Conservation (phyloP, 2,329 filamentous ascomycete genomes). For the Reticulascus tulasneorum region DNA sequence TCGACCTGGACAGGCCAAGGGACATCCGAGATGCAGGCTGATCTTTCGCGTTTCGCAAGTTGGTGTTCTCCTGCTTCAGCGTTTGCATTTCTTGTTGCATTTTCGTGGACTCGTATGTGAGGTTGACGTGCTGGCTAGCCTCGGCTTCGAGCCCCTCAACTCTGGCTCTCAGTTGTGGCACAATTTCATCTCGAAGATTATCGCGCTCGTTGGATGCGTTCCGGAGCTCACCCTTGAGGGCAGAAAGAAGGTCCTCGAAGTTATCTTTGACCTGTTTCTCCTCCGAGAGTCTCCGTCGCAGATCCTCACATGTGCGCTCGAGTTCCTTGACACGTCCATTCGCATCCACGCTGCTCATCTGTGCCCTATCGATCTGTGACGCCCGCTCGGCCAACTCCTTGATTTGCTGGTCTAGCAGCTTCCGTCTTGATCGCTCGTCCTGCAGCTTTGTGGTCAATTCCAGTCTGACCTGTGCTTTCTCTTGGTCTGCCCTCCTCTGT, state of each 20-base stretch:
- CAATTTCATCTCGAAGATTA: constrained; percentile 82
- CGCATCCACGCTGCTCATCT: constrained; percentile 54
- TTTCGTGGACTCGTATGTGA: constrained; percentile 75
- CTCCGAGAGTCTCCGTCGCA: constrained; percentile 75
- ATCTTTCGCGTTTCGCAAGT: constrained; percentile 41
- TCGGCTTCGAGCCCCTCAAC: constrained; percentile 76
- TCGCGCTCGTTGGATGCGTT: constrained; percentile 84
- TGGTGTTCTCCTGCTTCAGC: constrained; percentile 64
- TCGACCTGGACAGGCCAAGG: constrained; percentile 58
- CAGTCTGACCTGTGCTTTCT: constrained; percentile 80
- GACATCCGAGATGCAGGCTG: constrained; percentile 19
- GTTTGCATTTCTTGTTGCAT: constrained; percentile 81
- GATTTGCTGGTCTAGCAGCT: constrained; percentile 78
- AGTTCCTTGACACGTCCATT: constrained; percentile 69
- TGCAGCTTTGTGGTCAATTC: constrained; percentile 79
- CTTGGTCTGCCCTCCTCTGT: constrained; percentile 81
- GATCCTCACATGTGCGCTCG: constrained; percentile 75
- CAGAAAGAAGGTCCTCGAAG: constrained; percentile 86
- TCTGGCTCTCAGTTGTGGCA: constrained; percentile 72
- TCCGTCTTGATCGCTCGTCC: constrained; percentile 74
- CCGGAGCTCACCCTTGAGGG: constrained; percentile 77
- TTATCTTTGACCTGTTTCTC: constrained; percentile 87
- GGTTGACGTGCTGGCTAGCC: constrained; percentile 65
- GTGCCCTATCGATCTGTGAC: constrained; percentile 53
- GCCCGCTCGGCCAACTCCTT: constrained; percentile 77